These are phyloP conservation scores for Nannochloropsis gaditana DNA, from an alignment of 108 stramenopile species.

Conservation along the genomic window DNA sequence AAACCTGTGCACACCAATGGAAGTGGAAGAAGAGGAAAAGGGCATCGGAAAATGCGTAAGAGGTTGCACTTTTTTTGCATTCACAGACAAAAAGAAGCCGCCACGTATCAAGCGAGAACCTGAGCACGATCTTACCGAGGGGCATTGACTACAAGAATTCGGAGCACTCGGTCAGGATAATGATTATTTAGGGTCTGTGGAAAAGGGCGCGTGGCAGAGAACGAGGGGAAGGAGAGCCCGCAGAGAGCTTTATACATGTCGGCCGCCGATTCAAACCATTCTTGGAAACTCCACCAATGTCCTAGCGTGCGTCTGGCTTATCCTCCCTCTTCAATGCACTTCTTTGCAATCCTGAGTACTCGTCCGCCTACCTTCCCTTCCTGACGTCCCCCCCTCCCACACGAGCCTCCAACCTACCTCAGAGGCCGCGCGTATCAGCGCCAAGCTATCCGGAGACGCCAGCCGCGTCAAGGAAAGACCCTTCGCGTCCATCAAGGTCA, in stretches of 20 bases:
- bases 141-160: background rate
- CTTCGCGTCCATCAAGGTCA: background rate
- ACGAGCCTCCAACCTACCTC: background rate
- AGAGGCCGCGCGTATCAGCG: conserved; percentile 11
- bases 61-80: background rate
- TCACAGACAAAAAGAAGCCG: background rate
- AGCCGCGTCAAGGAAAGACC: background rate
- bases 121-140: background rate
- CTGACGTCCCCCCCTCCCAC: background rate
- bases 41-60: background rate
- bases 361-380: background rate
- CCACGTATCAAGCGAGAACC: background rate
- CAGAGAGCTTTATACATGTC: too few relatives aligned
- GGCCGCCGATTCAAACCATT: too few relatives aligned
- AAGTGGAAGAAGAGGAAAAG: background rate
- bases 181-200: background rate
- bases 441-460: background rate
- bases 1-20: background rate
- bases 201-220: background rate
- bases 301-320: background rate
- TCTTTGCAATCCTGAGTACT: background rate
- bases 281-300: too few relatives aligned
- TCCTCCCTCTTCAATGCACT: background rate
- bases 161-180: conserved; percentile 11
- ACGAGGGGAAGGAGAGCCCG: background rate